Evolutionary conservation across 1,284 basidiomycete species (phyloP).

Genomic region (Ustilago cynodontis): DNA sequence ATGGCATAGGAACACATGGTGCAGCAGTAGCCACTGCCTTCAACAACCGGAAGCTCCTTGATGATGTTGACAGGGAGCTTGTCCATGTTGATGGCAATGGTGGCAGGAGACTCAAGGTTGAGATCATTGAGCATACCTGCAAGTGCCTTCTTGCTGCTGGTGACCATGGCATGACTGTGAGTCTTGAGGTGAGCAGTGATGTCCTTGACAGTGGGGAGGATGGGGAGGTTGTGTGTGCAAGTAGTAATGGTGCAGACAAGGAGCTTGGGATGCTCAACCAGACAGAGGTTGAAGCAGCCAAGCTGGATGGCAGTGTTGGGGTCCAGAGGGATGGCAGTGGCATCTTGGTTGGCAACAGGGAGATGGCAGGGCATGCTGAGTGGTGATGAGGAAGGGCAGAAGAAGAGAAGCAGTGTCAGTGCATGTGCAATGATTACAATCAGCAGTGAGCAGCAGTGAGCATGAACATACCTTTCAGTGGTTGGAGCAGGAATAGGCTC

Average conservation of each 20-base stretch:
- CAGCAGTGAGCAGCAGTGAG: background rate
- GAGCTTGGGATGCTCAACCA: background rate
- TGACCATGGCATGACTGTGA: background rate
- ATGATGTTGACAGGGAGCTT: conserved; percentile 9
- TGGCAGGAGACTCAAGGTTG: background rate
- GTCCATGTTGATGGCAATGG: background rate
- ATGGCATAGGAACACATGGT: background rate
- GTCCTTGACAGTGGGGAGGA: background rate
- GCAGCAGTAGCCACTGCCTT: conserved; percentile 1
- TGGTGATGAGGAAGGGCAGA: background rate
- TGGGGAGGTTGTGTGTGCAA: background rate
- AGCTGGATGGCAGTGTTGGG: conserved; percentile 1
- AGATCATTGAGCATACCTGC: background rate
- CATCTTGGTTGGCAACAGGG: background rate
- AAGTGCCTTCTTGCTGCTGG: background rate
- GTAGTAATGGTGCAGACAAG: background rate
- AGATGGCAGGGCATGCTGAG: background rate
- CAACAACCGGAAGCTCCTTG: conserved; percentile 1
- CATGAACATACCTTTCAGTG: background rate
- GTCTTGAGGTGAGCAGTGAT: conserved; percentile 3
- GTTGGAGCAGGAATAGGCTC: background rate
- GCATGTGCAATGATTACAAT: background rate
- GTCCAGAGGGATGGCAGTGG: background rate
- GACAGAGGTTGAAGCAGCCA: conserved; percentile 6
- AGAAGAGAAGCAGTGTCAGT: background rate